phyloP scores from a whole-genome alignment of 129 eudicot genomes.

The Artemisia annua region DNA sequence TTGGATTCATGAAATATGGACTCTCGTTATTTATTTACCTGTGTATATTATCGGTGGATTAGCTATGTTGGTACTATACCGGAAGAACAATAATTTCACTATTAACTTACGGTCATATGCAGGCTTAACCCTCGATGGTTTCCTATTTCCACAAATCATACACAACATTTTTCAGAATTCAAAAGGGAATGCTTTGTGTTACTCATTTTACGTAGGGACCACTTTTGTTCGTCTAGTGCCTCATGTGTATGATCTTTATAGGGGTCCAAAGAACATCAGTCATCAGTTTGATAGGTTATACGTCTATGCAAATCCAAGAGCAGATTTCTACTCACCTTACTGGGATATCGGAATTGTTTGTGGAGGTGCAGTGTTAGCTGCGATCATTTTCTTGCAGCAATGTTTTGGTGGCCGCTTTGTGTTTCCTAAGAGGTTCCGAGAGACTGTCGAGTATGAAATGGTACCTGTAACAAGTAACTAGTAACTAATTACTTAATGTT shows the following conservation, averaged over 20 bases:
- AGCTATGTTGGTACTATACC: constrained; percentile 37
- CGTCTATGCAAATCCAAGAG: constrained; percentile 51
- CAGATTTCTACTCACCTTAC: constrained; percentile 53
- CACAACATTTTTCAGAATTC: constrained; percentile 56
- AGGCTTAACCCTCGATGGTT: constrained; percentile 69
- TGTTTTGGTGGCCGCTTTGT: constrained; percentile 57
- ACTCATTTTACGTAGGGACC: constrained; percentile 55
- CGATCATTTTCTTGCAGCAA: constrained; percentile 61
- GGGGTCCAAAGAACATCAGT: constrained; percentile 37
- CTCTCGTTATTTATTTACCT: constrained; percentile 34
- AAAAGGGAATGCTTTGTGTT: constrained; percentile 38
- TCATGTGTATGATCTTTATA: constrained; percentile 63
- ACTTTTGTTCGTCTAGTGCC: constrained; percentile 61
- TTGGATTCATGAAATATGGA: constrained; percentile 52
- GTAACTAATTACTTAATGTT: constrained; percentile 1
- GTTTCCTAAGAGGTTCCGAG: constrained; percentile 48
- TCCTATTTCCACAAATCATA: constrained; percentile 71
- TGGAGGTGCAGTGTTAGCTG: constrained; percentile 48
- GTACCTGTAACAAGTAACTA: constrained; percentile 40
- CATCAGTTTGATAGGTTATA: constrained; percentile 33
- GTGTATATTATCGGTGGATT: constrained; percentile 49
- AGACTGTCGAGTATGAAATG: constrained; percentile 44
- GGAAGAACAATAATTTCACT: constrained; percentile 28
- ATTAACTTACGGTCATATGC: constrained; percentile 55
- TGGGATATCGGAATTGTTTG: constrained; percentile 56